Base-by-base conservation (phyloP, 805 yeast genomes). In the baker's yeast (Saccharomyces cerevisiae) region DNA sequence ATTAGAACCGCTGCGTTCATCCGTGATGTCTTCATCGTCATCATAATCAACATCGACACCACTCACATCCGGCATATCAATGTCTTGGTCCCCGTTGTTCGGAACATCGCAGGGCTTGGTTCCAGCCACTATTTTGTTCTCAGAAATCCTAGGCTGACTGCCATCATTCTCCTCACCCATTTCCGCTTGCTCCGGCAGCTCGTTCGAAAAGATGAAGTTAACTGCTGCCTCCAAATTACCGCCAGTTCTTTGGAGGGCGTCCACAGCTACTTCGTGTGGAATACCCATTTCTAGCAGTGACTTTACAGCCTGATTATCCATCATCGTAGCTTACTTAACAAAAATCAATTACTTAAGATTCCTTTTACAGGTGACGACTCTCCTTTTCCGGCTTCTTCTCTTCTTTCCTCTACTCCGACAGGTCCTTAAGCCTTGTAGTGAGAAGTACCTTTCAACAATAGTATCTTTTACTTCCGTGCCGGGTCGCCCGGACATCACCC, bases 271-370 rank as follows among this genome's bases (percentile, higher is more conserved):
- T 27, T 76, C 75, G 2, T 67, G 68, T 1, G 82, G 61, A 59
- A 89, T 88, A 5, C 96, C 96, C 96, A 89, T 87, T 17, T 77
- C 76, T 13, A 72, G 67, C 17, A 89, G 69, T 53, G 77, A 76
- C 3, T 36, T 36, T 11, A 36, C 43, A 36, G 43, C 43, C 43
- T 36, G 32, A 26, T 47, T 30, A 30, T 28, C 30, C 49, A 24
- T 47, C 29, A 28, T 22, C 17, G 32, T 2, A 4, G 10, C 9
- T 17, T 14, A 47, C 13, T 22, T 24, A 26, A 31, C 30, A 46
- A 22, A 46, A 29, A 46, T 10, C 36, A 24, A 28, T 11, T 21
- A 27, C 5, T 47, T 10, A 10, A 13, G 13, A 47, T 47, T 13
- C 4, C 13, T 13, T 13, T 1, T 47, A 17, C 26, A 6, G 32